phyloP scores from a whole-genome alignment of 176 grass and related monocot species.

The Tillandsia fasciculata region DNA sequence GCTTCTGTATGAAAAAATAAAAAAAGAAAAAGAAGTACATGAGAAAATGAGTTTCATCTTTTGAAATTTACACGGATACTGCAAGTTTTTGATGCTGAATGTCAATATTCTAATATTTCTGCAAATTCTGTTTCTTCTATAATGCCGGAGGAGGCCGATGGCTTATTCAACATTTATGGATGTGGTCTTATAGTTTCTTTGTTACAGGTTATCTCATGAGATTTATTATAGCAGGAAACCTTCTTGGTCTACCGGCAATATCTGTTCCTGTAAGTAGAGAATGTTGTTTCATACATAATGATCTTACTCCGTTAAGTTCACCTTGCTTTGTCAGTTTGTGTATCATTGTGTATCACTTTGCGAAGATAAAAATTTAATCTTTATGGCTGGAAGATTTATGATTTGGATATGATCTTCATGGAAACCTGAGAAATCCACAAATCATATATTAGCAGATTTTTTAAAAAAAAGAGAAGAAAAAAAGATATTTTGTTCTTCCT shows the following conservation, averaged over 20 bases:
- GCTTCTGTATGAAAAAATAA: too few species aligned
- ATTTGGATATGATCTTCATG: not conserved
- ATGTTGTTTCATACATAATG: not conserved
- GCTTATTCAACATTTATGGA: not conserved
- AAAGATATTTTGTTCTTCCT: too few species aligned
- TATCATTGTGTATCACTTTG: not conserved
- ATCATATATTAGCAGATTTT: too few species aligned
- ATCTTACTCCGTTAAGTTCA: not conserved
- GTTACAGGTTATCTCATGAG: constrained; percentile 67
- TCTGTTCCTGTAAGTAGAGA: constrained; percentile 71
- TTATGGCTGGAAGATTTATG: not conserved
- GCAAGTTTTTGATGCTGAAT: too few species aligned
- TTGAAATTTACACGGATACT: too few species aligned
- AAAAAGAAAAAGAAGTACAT: too few species aligned
- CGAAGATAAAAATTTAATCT: not conserved
- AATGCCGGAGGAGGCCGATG: not conserved
- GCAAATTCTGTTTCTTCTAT: too few species aligned
- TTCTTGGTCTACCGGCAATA: constrained; percentile 93
- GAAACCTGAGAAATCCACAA: not conserved
- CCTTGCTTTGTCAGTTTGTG: not conserved
- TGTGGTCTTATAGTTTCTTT: not conserved
- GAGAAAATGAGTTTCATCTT: too few species aligned
- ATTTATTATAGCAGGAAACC: constrained; percentile 77
- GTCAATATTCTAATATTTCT: too few species aligned
- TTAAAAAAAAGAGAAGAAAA: too few species aligned